Evolutionary conservation across 331 rosid genomes (phyloP).

Genomic region (Cydonia oblonga): DNA sequence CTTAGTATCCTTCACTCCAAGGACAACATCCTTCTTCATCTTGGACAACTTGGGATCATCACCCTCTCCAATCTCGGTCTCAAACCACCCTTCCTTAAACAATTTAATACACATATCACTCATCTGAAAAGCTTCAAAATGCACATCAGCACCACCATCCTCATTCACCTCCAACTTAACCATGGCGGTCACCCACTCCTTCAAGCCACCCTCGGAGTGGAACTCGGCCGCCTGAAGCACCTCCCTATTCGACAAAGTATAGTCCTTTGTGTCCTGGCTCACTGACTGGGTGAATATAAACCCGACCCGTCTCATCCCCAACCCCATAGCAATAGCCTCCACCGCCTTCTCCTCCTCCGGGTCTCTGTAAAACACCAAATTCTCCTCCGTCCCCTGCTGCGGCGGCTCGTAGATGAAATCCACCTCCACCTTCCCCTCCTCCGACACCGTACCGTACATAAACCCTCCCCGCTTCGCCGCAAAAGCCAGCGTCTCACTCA

Average conservation of each 20-base stretch:
- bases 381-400: constrained; percentile 77
- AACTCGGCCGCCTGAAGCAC: constrained; percentile 81
- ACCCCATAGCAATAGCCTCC: constrained; percentile 74
- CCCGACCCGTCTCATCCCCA: constrained; percentile 84
- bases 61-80: constrained; percentile 52
- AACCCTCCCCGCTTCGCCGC: constrained; percentile 83
- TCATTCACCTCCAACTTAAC: constrained; percentile 89
- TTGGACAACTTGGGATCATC: constrained; percentile 75
- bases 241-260: constrained; percentile 71
- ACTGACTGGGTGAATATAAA: constrained; percentile 80
- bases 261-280: constrained; percentile 76
- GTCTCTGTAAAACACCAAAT: constrained; percentile 44
- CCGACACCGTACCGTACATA: constrained; percentile 86
- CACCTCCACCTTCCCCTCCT: constrained; percentile 76
- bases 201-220: constrained; percentile 78
- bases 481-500: constrained; percentile 69
- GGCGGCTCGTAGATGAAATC: constrained; percentile 92
- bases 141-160: constrained; percentile 78
- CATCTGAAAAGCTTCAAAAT: constrained; percentile 95
- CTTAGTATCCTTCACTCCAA: constrained; percentile 76
- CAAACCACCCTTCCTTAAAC: constrained; percentile 86
- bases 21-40: constrained; percentile 90
- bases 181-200: constrained; percentile 94
- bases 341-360: constrained; percentile 70
- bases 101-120: constrained; percentile 73